Conservation (phyloP, 371 early-diverging fungal species). For the Mucor plumbeus region DNA sequence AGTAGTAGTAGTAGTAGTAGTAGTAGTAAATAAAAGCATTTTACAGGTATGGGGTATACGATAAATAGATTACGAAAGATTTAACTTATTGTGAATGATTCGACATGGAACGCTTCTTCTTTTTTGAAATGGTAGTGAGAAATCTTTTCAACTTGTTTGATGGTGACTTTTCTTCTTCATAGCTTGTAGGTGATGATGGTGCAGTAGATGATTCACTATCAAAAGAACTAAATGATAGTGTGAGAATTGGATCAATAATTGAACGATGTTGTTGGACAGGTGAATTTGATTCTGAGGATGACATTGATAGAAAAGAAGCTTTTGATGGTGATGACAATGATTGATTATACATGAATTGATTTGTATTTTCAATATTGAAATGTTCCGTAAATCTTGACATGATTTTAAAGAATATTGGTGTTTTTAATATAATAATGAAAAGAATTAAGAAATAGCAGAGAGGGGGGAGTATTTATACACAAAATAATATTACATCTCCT, state of each 20-base stretch:
- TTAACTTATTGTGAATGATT: conserved; percentile 11
- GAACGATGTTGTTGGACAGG: not conserved
- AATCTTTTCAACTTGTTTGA: conserved; percentile 23
- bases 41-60: not conserved
- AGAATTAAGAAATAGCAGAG: not conserved
- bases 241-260: conserved; percentile 7
- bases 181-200: conserved; percentile 8
- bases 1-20: not conserved
- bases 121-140: conserved; percentile 25
- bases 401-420: not conserved
- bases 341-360: conserved; percentile 18
- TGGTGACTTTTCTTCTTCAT: conserved; percentile 1
- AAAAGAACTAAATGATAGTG: conserved; percentile 12
- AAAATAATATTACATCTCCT: not conserved
- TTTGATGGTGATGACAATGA: conserved; percentile 25
- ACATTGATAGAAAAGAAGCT: conserved; percentile 21
- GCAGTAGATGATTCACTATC: not conserved
- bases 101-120: conserved; percentile 26
- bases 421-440: not conserved
- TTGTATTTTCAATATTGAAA: conserved; percentile 21
- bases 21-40: not conserved
- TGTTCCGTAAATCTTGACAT: conserved; percentile 38
- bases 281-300: conserved; percentile 16
- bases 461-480: not conserved
- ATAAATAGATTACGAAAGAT: not conserved